These are phyloP conservation scores for Trichosporon inkin DNA, from an alignment of 1,284 basidiomycete genomes.

Conservation along the genomic window DNA sequence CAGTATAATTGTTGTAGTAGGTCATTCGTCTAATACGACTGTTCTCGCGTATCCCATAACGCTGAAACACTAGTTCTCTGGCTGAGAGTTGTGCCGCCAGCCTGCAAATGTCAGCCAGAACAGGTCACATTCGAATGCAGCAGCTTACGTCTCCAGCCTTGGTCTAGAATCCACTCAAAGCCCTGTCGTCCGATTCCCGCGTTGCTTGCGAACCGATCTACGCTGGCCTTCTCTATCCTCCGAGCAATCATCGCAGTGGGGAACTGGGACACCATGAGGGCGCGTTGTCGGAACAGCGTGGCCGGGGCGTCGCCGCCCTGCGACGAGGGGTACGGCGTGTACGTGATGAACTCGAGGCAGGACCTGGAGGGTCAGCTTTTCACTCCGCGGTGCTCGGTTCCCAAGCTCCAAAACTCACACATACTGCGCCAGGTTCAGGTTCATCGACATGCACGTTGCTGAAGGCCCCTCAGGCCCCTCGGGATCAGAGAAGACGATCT, in stretches of 20 bases:
- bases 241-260: constrained; percentile 74
- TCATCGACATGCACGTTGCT: constrained; percentile 79
- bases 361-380: constrained; percentile 27
- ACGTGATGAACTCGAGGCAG: constrained; percentile 76
- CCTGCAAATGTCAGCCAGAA: neutral
- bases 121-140: no score
- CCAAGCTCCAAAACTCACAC: constrained; percentile 28
- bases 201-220: constrained; percentile 80
- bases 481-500: constrained; percentile 87
- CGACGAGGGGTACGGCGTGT: constrained; percentile 58
- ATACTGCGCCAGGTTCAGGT: constrained; percentile 77
- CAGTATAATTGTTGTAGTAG: constrained; percentile 1
- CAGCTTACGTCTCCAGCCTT: neutral
- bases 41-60: no score
- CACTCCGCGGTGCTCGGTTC: neutral
- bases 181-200: constrained; percentile 77
- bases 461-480: constrained; percentile 53
- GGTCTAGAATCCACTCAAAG: constrained; percentile 72
- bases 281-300: constrained; percentile 41
- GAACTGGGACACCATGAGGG: constrained; percentile 54
- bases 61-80: no score
- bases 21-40: no score
- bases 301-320: constrained; percentile 17
- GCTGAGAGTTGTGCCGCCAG: neutral
- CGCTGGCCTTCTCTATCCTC: constrained; percentile 73